A percentile compares a stretch with the other conserved stretches of the same genome.
Evolutionary conservation across 345 rosid species (phyloP).

Genomic region (Toxicodendron radicans): DNA sequence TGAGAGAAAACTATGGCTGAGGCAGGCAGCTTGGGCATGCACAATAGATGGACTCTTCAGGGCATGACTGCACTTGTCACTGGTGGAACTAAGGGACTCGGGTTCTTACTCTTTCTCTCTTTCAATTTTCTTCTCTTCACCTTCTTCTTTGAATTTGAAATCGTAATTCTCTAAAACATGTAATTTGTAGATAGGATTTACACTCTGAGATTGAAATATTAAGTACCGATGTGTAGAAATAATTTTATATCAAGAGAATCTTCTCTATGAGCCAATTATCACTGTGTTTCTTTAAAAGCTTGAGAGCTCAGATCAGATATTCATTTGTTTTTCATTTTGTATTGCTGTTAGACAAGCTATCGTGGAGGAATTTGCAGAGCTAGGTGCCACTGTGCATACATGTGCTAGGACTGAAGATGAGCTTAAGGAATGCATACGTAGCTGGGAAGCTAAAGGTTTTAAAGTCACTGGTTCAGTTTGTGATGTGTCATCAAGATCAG

Average conservation of each 20-base stretch:
- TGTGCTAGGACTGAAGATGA: conserved; percentile 57
- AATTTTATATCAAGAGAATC: too few species aligned
- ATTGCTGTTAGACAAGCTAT: conserved; percentile 46
- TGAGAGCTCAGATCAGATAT: too few species aligned
- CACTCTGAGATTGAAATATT: too few species aligned
- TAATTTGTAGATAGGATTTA: too few species aligned
- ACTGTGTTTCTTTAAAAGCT: too few species aligned
- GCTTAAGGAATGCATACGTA: conserved; percentile 43
- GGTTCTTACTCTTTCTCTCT: conserved; percentile 14
- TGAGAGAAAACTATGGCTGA: not conserved
- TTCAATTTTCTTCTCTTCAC: conserved; percentile 16
- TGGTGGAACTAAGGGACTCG: conserved; percentile 36
- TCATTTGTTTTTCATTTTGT: not conserved
- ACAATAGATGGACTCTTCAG: not conserved
- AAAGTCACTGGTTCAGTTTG: conserved; percentile 41
- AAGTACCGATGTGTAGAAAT: too few species aligned
- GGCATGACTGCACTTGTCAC: conserved; percentile 36
- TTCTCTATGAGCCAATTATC: too few species aligned
- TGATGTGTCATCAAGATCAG: conserved; percentile 36
- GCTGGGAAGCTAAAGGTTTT: conserved; percentile 39
- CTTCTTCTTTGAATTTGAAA: too few species aligned
- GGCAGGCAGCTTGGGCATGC: not conserved
- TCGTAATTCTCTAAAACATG: too few species aligned
- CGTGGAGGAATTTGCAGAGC: conserved; percentile 63
- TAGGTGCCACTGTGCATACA: conserved; percentile 63